Evolutionary conservation across 768 basidiomycete genomes (phyloP).

Genomic region (Tremella fuciformis): DNA sequence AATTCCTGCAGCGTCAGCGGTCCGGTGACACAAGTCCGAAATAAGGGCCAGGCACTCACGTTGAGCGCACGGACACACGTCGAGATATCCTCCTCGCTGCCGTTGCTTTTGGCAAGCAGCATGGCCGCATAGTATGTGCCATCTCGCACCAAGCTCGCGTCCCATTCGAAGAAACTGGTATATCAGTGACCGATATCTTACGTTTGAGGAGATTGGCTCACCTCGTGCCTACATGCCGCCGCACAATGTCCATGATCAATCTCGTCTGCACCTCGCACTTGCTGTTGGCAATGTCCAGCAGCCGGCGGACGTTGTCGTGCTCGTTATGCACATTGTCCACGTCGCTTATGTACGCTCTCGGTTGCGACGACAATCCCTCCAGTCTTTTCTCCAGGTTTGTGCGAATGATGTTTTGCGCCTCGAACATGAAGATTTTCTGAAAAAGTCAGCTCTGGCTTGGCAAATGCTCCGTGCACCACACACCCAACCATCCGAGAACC

Average conservation of each 20-base stretch:
- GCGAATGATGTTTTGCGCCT: conserved; percentile 80
- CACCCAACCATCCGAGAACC: conserved; percentile 80
- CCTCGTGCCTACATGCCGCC: conserved; percentile 56
- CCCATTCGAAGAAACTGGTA: conserved; percentile 70
- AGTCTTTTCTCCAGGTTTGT: conserved; percentile 71
- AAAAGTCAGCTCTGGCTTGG: background rate
- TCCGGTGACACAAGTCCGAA: conserved; percentile 1
- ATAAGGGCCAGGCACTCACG: conserved; percentile 38
- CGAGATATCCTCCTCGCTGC: conserved; percentile 58
- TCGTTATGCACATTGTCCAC: conserved; percentile 4
- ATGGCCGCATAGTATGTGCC: conserved; percentile 85
- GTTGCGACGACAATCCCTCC: conserved; percentile 17
- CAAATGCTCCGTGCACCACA: conserved; percentile 34
- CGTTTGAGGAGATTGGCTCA: conserved; percentile 11
- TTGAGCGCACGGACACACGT: conserved; percentile 70
- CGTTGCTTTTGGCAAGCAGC: conserved; percentile 63
- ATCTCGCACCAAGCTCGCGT: conserved; percentile 79
- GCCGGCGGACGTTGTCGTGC: conserved; percentile 48
- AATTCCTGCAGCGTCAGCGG: conserved; percentile 55
- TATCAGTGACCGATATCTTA: conserved; percentile 13
- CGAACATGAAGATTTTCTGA: conserved; percentile 78
- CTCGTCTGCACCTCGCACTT: conserved; percentile 57
- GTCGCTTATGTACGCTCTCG: conserved; percentile 31
- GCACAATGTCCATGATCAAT: conserved; percentile 58
- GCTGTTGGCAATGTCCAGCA: conserved; percentile 55